Evolutionary conservation across 2,329 filamentous ascomycete genomes (phyloP), one percentile per base, ranked within the genome.

Genomic region (Arthrobotrys musiformis): DNA sequence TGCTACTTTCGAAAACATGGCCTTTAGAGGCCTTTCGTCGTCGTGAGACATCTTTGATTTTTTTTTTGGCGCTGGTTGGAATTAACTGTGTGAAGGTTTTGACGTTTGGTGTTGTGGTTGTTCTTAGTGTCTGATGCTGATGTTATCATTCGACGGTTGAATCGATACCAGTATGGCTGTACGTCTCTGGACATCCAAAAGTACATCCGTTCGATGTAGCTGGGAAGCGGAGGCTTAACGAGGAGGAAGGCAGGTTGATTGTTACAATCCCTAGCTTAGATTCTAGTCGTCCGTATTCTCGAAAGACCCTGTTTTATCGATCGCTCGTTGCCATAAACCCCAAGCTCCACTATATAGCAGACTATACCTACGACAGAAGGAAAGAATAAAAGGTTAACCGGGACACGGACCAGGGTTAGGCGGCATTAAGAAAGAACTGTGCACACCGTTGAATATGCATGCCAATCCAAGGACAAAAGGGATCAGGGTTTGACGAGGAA

Each of bases 311-410:
- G 60, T 66, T 66, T 70, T 67, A 64, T 77, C 73, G 73, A 77
- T 77, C 73, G 66, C 60, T 50, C 56, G 66, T 70, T 68, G 73
- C 66, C 73, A 77, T 77, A 33, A 58, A 40, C 61, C 72, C n/a
- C 28, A 70, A 67, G 48, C 73, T 70, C 73, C 73, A 70, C 73
- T 66, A 40, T 37, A 26, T 26, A 60, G 48, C 58, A 62, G 60
- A 62, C 73, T 67, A 77, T 37, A 46, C 66, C 60, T 52, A 60
- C 73, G 66, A 61, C 11, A 70, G 66, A 64, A 66, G 64, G 58
- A 77, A 63, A 70, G 54, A 58, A n/a, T 44, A 42, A 67, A 76
- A 64, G 26, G 46, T 69, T 64, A 50, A 50, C 70, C 66, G 44
- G 72, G 64, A 64, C 64, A 64, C 72, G 63, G 63, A 58, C 72